Conservation (phyloP, 2,329 filamentous ascomycete species). For the Microdochium trichocladiopsis region DNA sequence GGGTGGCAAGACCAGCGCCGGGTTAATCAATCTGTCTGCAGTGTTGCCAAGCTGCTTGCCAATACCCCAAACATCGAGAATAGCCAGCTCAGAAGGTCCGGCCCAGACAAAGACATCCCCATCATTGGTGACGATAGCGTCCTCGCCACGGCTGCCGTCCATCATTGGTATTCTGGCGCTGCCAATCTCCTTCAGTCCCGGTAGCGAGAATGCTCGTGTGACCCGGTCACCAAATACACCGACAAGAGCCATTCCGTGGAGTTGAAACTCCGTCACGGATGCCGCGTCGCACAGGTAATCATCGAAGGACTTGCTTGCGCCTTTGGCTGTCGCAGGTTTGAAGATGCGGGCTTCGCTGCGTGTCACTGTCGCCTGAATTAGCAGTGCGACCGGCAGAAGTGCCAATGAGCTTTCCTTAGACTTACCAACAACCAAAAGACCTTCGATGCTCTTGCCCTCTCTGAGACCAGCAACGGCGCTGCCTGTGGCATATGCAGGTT, state of each 20-base stretch:
- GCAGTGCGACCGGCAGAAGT: constrained; percentile 23
- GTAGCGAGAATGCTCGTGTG: constrained; percentile 78
- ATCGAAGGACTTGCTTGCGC: constrained; percentile 88
- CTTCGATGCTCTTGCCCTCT: constrained; percentile 68
- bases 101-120: constrained; percentile 86
- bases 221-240: constrained; percentile 79
- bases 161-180: constrained; percentile 60
- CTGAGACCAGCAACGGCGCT: constrained; percentile 68
- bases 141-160: constrained; percentile 64
- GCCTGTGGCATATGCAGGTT: constrained; percentile 68
- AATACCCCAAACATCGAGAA: constrained; percentile 80
- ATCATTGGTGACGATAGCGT: constrained; percentile 64
- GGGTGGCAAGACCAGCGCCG: constrained; percentile 63
- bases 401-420: too few relatives aligned
- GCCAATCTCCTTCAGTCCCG: constrained; percentile 77
- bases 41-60: constrained; percentile 56
- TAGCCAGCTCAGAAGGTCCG: constrained; percentile 75
- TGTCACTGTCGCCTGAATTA: constrained; percentile 35
- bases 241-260: constrained; percentile 71
- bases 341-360: constrained; percentile 80
- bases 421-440: constrained; percentile 71
- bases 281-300: constrained; percentile 77
- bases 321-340: constrained; percentile 76
- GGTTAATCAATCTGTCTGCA: constrained; percentile 74
- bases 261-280: constrained; percentile 65